phyloP scores from a whole-genome alignment of 23 red algal genomes.

The Gracilaria domingensis region DNA sequence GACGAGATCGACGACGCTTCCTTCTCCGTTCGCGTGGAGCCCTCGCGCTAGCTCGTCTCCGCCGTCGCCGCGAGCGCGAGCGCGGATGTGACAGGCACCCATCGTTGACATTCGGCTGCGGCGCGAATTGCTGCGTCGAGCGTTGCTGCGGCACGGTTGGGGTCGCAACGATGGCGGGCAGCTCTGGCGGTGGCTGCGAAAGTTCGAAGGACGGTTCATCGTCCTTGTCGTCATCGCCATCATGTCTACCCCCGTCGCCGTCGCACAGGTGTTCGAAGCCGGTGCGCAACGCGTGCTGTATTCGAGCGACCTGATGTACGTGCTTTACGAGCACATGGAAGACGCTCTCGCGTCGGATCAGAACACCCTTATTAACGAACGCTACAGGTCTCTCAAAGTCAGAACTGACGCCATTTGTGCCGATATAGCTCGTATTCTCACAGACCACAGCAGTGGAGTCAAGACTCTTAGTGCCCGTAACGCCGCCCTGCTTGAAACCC shows the following conservation, averaged over 20 bases:
- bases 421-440: constrained; percentile 30
- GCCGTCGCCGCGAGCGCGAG: background rate
- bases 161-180: background rate
- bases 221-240: background rate
- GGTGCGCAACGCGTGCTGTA: background rate
- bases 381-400: constrained; percentile 39
- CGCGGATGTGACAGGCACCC: background rate
- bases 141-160: background rate
- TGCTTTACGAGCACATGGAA: background rate
- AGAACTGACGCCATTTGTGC: constrained; percentile 37
- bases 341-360: background rate
- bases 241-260: background rate
- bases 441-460: constrained; percentile 28
- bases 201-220: background rate
- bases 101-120: background rate
- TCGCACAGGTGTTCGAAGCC: background rate
- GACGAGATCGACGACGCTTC: background rate
- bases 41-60: too few relatives aligned
- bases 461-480: constrained; percentile 34
- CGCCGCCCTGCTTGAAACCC: constrained; percentile 58
- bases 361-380: constrained; percentile 45
- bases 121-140: too few relatives aligned
- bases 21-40: background rate
- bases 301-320: background rate
- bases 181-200: background rate